Evolutionary conservation across 306 rosid genomes (phyloP).

Genomic region (Malus fusca): DNA sequence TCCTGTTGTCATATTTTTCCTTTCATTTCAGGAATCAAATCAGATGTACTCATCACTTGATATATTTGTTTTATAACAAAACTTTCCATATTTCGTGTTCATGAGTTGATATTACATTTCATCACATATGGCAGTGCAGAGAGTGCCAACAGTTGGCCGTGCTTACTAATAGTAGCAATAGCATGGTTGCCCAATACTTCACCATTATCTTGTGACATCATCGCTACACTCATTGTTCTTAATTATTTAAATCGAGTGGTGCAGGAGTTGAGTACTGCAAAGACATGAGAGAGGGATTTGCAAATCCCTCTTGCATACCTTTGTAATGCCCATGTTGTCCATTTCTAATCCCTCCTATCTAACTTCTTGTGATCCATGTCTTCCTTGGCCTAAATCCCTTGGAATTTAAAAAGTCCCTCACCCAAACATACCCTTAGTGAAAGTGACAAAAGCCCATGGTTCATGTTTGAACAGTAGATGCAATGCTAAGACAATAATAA

Average conservation of each 20-base stretch:
- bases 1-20: not conserved
- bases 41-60: not conserved
- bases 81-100: not conserved
- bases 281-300: not conserved
- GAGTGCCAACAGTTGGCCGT: not conserved
- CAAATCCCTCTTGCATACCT: too few species aligned
- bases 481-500: not conserved
- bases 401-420: not conserved
- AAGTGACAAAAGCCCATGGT: not conserved
- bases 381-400: not conserved
- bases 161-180: not conserved
- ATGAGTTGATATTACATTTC: not conserved
- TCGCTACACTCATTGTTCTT: not conserved
- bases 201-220: not conserved
- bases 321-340: too few species aligned
- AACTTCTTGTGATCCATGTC: not conserved
- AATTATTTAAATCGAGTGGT: not conserved
- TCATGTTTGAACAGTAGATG: not conserved
- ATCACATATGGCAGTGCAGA: not conserved
- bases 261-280: not conserved
- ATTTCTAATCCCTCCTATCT: too few species aligned
- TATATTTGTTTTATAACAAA: not conserved
- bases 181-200: not conserved
- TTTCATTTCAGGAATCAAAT: not conserved
- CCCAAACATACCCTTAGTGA: not conserved